phyloP scores from a whole-genome alignment of 768 basidiomycete species.

The Boletus subparvulus region DNA sequence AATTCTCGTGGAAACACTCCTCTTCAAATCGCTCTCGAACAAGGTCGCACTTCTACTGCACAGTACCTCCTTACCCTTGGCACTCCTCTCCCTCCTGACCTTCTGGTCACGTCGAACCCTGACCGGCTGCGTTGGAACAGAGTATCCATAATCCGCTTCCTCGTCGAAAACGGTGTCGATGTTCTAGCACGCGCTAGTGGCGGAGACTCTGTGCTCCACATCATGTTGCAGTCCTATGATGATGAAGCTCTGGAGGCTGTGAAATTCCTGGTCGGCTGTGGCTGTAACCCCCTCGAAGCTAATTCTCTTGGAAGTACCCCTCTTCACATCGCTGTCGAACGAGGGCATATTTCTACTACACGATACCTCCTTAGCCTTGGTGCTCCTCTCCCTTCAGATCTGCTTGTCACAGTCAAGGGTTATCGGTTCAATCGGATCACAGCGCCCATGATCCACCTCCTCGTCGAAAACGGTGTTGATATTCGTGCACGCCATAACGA shows the following conservation, averaged over 20 bases:
- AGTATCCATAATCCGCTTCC: not conserved
- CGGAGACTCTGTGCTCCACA: not conserved
- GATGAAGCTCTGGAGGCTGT: too few species aligned
- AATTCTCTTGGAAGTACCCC: too few species aligned
- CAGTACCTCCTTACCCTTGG: not conserved
- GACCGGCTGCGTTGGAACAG: too few species aligned
- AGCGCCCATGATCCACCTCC: not conserved
- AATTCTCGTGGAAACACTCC: not conserved
- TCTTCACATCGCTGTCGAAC: too few species aligned
- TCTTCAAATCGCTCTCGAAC: not conserved
- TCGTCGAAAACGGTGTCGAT: not conserved
- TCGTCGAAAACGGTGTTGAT: not conserved
- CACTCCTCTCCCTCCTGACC: not conserved
- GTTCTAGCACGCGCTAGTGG: not conserved
- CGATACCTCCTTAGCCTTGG: too few species aligned
- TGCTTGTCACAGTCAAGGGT: not conserved
- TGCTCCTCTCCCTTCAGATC: not conserved
- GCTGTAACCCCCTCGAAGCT: too few species aligned
- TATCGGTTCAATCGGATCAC: too few species aligned
- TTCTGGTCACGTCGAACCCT: not conserved
- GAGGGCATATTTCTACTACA: too few species aligned
- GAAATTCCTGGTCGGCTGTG: too few species aligned
- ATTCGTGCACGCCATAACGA: not conserved
- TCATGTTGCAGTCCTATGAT: too few species aligned
- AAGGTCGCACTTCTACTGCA: not conserved